Conservation (phyloP, 2,329 filamentous ascomycete species). For the Cladophialophora exuberans region DNA sequence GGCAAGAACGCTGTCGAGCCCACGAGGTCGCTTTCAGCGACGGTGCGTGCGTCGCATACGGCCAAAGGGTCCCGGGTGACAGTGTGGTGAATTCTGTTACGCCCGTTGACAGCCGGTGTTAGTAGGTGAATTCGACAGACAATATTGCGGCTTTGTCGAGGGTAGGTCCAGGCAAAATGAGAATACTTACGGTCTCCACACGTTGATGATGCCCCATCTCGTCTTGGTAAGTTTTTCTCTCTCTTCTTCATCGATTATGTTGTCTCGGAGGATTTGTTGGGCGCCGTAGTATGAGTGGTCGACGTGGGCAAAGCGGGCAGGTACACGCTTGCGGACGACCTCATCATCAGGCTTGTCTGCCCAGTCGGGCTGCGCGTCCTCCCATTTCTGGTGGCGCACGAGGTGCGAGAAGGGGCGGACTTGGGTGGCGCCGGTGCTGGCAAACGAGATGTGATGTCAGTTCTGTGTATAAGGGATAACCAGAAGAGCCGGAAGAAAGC, state of each 20-base stretch:
- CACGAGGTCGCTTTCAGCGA: conserved; percentile 56
- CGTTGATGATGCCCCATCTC: conserved; percentile 53
- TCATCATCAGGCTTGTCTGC: conserved; percentile 44
- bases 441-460: background rate
- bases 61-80: conserved; percentile 58
- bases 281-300: conserved; percentile 52
- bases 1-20: conserved; percentile 54
- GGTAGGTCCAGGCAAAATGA: background rate
- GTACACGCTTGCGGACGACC: conserved; percentile 37
- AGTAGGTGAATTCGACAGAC: background rate
- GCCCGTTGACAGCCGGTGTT: background rate
- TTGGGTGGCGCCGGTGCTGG: conserved; percentile 16
- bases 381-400: conserved; percentile 3
- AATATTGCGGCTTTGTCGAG: background rate
- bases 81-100: conserved; percentile 40
- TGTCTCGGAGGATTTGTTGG: conserved; percentile 47
- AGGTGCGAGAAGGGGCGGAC: conserved; percentile 13
- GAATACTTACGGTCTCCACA: conserved; percentile 48
- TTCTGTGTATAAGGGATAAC: background rate
- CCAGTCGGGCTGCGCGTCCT: background rate
- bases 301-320: conserved; percentile 53
- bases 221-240: conserved; percentile 41
- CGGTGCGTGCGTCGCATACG: conserved; percentile 54
- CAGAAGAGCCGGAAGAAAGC: background rate
- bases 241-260: conserved; percentile 40